Base-by-base conservation (phyloP, 2,329 filamentous ascomycete genomes). In the Aspergillus sp. region DNA sequence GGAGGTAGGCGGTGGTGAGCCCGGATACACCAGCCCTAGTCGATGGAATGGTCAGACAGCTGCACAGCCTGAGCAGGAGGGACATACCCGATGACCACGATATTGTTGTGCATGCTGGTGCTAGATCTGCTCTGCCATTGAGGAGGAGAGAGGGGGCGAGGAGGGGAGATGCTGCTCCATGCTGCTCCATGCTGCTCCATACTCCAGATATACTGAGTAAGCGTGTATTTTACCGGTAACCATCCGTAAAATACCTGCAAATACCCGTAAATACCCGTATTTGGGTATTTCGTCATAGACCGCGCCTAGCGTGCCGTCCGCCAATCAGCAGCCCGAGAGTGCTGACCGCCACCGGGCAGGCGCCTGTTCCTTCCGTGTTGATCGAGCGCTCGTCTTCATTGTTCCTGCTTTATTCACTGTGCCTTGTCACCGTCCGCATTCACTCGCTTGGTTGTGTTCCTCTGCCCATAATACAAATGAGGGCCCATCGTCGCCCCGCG, bases 21-120 rank as follows among this genome's bases (percentile, higher is more conserved):
- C 77, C 78, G 19, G 74, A 67, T 4, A 82, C 76, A 29, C 78
- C 78, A 32, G 78, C 78, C 32, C 75, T 80, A 26, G 24, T 40
- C 24, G 40, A 37, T 38, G 14, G 16, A 28, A 22, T n/a, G 15
- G 24, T 34, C 15, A 28, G 31, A 24, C 30, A 32, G 30, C 15
- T 20, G 19, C 29, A 10, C 12, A 12, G n/a, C 19, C 16, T 15
- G 12, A 22, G 15, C 48, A n/a, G n/a, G n/a, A n/a, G n/a, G n/a
- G n/a, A n/a, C n/a, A 39, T 52, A 63, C 59, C 59, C 59, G 27
- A 62, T 42, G 35, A 63, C 45, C n/a, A 63, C 58, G 25, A 61
- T 60, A 28, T 55, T 57, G 36, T 60, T 57, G n/a, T n/a, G n/a
- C n/a, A n/a, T n/a, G n/a, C n/a, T n/a, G n/a, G n/a, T n/a, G n/a